Base-by-base conservation (phyloP, 2,329 filamentous ascomycete genomes). In the Cercospora zeae-maydis region DNA sequence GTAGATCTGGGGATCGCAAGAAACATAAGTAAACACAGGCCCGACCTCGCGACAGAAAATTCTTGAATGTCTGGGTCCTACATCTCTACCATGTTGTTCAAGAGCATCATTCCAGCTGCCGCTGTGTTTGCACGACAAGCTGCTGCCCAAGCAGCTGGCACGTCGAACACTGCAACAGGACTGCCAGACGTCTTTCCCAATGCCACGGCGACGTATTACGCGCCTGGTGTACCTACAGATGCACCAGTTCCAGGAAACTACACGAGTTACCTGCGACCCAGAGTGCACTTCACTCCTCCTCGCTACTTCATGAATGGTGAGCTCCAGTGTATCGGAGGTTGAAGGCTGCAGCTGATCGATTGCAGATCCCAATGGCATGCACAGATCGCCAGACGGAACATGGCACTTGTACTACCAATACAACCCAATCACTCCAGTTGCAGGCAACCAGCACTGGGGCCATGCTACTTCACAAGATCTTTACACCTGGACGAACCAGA, bases 371-470 rank as follows among this genome's bases (percentile, higher is more conserved):
- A 88, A 88, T 74, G 86, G 86, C 68, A 80, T 87, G 76, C 86
- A 87, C 64, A 72, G 81, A 5, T 84, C 87, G 65, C 78, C 74
- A 2, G 78, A 85, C 59, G 85, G 84, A 4, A 77, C 79, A 0
- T 89, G 83, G 74, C 87, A 89, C 70, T 67, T 88, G 1, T 89
- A 89, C 74, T 89, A 89, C 68, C 86, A 89, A 71, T 86, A 83
- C 67, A 83, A 84, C 60, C 82, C 83, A 1, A 78, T 78, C 0
- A 80, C 71, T 1, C 74, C 76, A 7, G 78, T 82, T 0, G 82
- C 77, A 5, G 65, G 65, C 16, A 67, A 65, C 31, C 65, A 67
- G 69, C 85, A 88, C 68, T 89, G 86, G 87, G 86, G 87, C 9
- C 86, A 89, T 69, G 86, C 86, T 2, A 88, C 86, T 1, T 85